Conservation (phyloP, 495 filamentous ascomycete genomes). For the Hypoxylon fuscum region DNA sequence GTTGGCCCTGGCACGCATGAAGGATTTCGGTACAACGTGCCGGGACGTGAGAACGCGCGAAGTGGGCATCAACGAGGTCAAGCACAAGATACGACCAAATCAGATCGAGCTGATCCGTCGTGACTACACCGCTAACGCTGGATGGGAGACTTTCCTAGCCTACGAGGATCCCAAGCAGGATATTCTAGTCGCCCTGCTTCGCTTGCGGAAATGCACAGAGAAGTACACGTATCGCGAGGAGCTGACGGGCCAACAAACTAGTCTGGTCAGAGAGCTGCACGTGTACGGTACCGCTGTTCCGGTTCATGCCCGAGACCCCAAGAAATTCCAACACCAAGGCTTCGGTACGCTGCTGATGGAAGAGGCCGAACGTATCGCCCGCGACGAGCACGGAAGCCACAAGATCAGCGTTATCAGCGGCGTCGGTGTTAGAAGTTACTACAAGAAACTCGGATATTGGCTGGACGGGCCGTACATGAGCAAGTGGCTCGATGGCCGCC, state of each 20-base stretch:
- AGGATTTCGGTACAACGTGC: constrained; percentile 96
- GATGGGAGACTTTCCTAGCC: constrained; percentile 97
- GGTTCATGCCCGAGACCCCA: constrained; percentile 88
- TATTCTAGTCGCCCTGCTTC: constrained; percentile 91
- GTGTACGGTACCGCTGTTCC: constrained; percentile 97
- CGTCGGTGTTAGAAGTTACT: constrained; percentile 93
- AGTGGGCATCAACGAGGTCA: constrained; percentile 98
- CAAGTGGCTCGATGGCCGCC: constrained; percentile 66
- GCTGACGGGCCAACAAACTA: constrained; percentile 84
- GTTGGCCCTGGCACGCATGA: constrained; percentile 92
- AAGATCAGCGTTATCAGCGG: constrained; percentile 98
- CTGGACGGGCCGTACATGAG: constrained; percentile 93
- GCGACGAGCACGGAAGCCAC: constrained; percentile 87
- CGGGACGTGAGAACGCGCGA: constrained; percentile 97
- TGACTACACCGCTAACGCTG: constrained; percentile 93
- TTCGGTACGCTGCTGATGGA: constrained; percentile 98
- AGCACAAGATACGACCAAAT: constrained; percentile 95
- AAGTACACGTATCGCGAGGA: constrained; percentile 92
- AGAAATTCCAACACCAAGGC: constrained; percentile 98
- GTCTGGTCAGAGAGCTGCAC: constrained; percentile 92
- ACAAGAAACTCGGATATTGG: constrained; percentile 88
- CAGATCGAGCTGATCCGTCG: constrained; percentile 97
- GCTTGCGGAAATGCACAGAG: constrained; percentile 86
- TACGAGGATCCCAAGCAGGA: constrained; percentile 99
- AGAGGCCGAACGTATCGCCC: constrained; percentile 93